A percentile compares a stretch with the other conserved stretches of the same genome.
These are phyloP conservation scores for Aeschynomene evenia DNA, from an alignment of 306 rosid genomes.

Conservation along the genomic window DNA sequence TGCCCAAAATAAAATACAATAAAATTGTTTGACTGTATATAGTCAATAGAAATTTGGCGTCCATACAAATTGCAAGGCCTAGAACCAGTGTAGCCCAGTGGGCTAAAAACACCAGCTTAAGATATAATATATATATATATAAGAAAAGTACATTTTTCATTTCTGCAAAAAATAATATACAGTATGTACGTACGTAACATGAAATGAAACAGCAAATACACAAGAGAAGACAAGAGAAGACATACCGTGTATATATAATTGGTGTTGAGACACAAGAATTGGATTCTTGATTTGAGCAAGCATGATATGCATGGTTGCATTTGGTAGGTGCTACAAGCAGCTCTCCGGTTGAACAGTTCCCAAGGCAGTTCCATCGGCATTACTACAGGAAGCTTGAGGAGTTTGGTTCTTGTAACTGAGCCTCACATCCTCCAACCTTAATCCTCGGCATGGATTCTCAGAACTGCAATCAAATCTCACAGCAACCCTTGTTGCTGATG, in stretches of 20 bases:
- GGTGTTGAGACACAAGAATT: too few species aligned
- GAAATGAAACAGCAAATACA: too few species aligned
- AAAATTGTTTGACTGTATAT: too few species aligned
- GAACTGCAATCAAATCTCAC: slow-evolving; percentile 59
- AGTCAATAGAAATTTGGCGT: background rate
- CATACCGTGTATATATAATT: too few species aligned
- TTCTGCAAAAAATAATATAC: too few species aligned
- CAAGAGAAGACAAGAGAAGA: too few species aligned
- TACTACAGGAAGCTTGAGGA: slow-evolving; percentile 42
- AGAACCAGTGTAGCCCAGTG: background rate
- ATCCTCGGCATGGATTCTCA: slow-evolving; percentile 38
- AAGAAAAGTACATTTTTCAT: too few species aligned
- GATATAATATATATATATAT: too few species aligned
- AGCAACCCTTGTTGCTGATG: slow-evolving; percentile 54
- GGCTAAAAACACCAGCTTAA: background rate
- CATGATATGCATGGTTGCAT: too few species aligned
- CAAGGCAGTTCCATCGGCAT: slow-evolving; percentile 34
- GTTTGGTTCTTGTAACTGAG: slow-evolving; percentile 37
- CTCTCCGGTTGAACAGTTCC: slow-evolving; percentile 45
- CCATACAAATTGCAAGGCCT: slow-evolving; percentile 2
- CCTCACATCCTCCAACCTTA: slow-evolving; percentile 46
- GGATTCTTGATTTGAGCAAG: too few species aligned
- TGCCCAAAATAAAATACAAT: too few species aligned
- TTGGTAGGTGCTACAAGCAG: slow-evolving; percentile 30
- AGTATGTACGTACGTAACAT: too few species aligned